Base-by-base conservation (phyloP, 2,329 filamentous ascomycete genomes). In the Tolypocladium album region DNA sequence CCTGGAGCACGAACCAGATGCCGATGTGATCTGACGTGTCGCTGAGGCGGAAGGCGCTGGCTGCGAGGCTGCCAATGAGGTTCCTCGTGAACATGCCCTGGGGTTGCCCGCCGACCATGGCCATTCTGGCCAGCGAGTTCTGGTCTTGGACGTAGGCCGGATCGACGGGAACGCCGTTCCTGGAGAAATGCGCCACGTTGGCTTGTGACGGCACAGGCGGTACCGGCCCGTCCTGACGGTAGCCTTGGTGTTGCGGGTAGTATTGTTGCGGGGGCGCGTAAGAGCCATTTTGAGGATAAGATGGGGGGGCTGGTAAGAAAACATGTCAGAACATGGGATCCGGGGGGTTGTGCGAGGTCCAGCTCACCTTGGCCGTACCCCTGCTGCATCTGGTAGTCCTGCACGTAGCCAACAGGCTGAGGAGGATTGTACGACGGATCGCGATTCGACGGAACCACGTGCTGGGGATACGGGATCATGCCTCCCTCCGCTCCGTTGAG, bases 1-100 rank as follows among this genome's bases (percentile, higher is more conserved):
- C 94, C 72, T 97, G 93, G 58, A 97, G 79, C 55, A 99, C 89
- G 68, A 99, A 99, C 93, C 93, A 99, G 64, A 96, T 92, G 2
- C 93, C 93, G 57, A 90, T 85, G 71, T 90, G 89, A 64, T 90
- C 88, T 20, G 89, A 79, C 0, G 86, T 84, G 66, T 97, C 92
- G 2, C 84, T 87, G 58, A 97, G 81, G 39, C 88, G 85, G 70
- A 92, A 93, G 1, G 93, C 93, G 68, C 92, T 96, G 39, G 92
- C 92, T 7, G 90, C 88, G 58, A 96, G 79, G 71, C 90, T 96
- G 2, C 94, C 94, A 64, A 99, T 97, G 12, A 99, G 82, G 69
- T 97, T 99, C 58, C 93, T 81, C 0, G 92, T 97, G 70, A 93
- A 96, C 90, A 96, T 95, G 60, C 90, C 90, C 43, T 86, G 86